Evolutionary conservation across 1,284 basidiomycete species (phyloP), one percentile per base, ranked within the genome.

Genomic region (Exobasidium rhododendri): DNA sequence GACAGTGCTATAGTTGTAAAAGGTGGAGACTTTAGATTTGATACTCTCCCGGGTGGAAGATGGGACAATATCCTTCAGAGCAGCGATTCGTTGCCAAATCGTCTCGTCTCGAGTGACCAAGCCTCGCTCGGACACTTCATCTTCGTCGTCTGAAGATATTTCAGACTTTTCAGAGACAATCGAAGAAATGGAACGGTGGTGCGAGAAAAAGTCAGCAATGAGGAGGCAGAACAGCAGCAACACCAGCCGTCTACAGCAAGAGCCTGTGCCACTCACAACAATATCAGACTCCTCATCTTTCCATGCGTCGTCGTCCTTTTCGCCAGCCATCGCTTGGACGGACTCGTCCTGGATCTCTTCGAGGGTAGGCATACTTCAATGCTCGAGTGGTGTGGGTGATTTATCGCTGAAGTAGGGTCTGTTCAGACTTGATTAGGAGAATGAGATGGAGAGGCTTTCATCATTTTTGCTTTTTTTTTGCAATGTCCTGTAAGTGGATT

Each of bases 31-130:
- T 59, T 85, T 85, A 44, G 85, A 83, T 43, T 85, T 81, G 66
- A 97, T 86, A 70, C 83, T 83, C 69, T 89, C 87, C 66, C 96
- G 88, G 35, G 93, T 94, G 17, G 88, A 83, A 22, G 96, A 94
- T 1, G 93, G 89, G 7, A 98, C 87, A 77, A 98, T 97, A 84
- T 98, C 94, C 70, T 89, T 89, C 77, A 98, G 87, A 24, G 94
- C 94, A 62, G 86, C 85, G 75, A 98, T 74, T 64, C 94, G 90
- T 82, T 97, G 92, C 74, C 87, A 85, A 71, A 97, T 70, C n/a
- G 92, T 86, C 83, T 98, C 94, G 35, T 73, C 58, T 30, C 62
- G 58, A 6, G 75, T 44, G 3, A 68, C 61, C 13, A 77, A 61
- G 24, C 70, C 74, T 35, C 71, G 71, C 63, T 77, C 74, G 4